Conservation (phyloP, 2,329 filamentous ascomycete genomes). For the Gyromitra esculenta region DNA sequence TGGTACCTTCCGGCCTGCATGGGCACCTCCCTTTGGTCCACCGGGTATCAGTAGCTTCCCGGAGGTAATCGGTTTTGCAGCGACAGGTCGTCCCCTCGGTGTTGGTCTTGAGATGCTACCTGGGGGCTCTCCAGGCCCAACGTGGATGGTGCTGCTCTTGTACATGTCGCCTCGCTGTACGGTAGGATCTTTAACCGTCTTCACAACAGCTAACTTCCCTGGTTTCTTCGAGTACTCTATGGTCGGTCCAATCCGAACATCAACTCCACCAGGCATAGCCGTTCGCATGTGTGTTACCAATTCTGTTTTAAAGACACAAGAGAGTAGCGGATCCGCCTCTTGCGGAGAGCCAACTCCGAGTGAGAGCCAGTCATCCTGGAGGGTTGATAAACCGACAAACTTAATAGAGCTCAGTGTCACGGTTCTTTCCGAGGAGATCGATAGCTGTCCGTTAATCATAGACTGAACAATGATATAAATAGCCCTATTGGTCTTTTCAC, state of each 20-base stretch:
- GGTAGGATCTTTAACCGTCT: conserved; percentile 86
- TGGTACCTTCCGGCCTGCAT: conserved; percentile 53
- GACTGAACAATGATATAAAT: conserved; percentile 90
- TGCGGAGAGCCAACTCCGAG: conserved; percentile 88
- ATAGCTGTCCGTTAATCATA: conserved; percentile 80
- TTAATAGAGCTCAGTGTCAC: conserved; percentile 89
- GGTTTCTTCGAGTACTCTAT: conserved; percentile 99
- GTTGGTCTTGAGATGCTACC: conserved; percentile 84
- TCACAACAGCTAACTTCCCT: conserved; percentile 86
- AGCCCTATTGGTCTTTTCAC: conserved; percentile 74
- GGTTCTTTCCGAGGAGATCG: conserved; percentile 81
- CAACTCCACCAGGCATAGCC: conserved; percentile 80
- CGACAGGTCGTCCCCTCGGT: conserved; percentile 84
- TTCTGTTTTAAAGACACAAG: conserved; percentile 95
- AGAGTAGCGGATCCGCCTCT: conserved; percentile 91
- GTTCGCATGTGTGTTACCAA: conserved; percentile 81
- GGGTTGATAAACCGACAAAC: conserved; percentile 79
- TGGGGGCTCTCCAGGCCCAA: conserved; percentile 81
- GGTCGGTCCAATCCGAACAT: conserved; percentile 80
- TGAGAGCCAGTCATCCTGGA: conserved; percentile 97
- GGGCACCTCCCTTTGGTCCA: conserved; percentile 53
- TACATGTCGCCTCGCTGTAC: conserved; percentile 80
- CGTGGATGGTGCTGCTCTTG: conserved; percentile 93
- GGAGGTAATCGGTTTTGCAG: conserved; percentile 88
- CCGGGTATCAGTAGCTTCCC: conserved; percentile 79